Percentiles rank a stretch among this genome's conserved stretches.
These are phyloP conservation scores for Rhodotorula paludigena DNA, from an alignment of 768 basidiomycete genomes.

Conservation along the genomic window DNA sequence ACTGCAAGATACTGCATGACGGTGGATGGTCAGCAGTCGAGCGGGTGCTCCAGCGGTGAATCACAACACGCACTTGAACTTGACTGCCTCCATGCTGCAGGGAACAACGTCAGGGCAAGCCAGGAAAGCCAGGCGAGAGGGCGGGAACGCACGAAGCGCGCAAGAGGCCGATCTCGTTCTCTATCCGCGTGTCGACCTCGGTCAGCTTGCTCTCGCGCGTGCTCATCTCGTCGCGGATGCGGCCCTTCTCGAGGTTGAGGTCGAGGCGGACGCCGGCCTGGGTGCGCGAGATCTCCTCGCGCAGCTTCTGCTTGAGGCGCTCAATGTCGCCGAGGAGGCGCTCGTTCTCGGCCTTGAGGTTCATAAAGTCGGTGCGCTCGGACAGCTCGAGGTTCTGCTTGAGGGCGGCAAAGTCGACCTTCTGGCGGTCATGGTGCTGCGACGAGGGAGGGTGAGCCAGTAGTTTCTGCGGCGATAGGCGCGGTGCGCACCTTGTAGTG, in stretches of 20 bases:
- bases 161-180: conserved; percentile 48
- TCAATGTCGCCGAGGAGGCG: conserved; percentile 85
- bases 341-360: conserved; percentile 95
- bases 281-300: conserved; percentile 85
- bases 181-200: conserved; percentile 94
- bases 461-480: neutral
- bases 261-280: conserved; percentile 91
- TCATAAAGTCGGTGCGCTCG: conserved; percentile 92
- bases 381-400: conserved; percentile 74
- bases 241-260: conserved; percentile 90
- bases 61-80: conserved; percentile 46
- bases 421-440: conserved; percentile 86
- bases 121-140: neutral
- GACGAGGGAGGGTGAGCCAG: neutral
- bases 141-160: conserved; percentile 7
- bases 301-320: conserved; percentile 84
- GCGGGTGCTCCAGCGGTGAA: neutral
- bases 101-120: neutral
- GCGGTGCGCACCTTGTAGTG: conserved; percentile 77
- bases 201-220: conserved; percentile 92
- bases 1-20: conserved; percentile 47
- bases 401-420: conserved; percentile 93
- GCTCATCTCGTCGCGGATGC: conserved; percentile 86
- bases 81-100: conserved; percentile 50
- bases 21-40: fast-evolving